Base-by-base conservation (phyloP, 208 protist species). In the Crithidia brevicula region DNA sequence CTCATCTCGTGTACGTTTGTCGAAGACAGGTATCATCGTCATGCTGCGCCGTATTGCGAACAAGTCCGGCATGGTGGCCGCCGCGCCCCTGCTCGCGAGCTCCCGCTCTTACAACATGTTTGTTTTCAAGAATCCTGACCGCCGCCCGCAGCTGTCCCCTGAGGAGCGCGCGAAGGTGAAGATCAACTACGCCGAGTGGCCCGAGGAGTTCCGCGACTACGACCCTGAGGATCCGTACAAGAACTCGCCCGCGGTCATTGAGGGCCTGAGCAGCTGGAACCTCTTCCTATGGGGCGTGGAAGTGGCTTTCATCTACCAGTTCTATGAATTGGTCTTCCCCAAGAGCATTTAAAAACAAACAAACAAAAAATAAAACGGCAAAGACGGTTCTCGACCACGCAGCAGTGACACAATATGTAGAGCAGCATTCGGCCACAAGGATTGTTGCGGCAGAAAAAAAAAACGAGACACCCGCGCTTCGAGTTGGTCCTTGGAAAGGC, bases 141-240 rank as follows among this genome's bases (percentile, higher is more conserved):
- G 93, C 30, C 90, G 93, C 66, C 93, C 93, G 7, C 93, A 97
- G 77, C 53, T 97, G 52, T 83, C 81, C n/a, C 64, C 83, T 3
- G 93, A 97, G 74, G 87, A 97, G 67, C 82, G 88, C 16, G 85
- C 82, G 15, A 89, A 97, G 69, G 90, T 97, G 53, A 77, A 86
- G 66, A 89, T 97, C 45, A 89, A 97, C 81, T 89, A 97, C 72
- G 80, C 62, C 3, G 79, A 96, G 70, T 97, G 93, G 93, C 93
- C 93, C 16, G 87, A 82, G 52, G 90, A 96, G 76, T 97, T 97
- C 78, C 85, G 81, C 31, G 83, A 97, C 75, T 96, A 87, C 79
- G 93, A 97, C 61, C 90, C 90, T 3, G 83, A 96, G 54, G 93
- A 97, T 72, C 93, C 93, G 25, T 97, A 97, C 83, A 97, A 97